phyloP scores from a whole-genome alignment of 2,329 filamentous ascomycete genomes.

The Alternaria sp. region DNA sequence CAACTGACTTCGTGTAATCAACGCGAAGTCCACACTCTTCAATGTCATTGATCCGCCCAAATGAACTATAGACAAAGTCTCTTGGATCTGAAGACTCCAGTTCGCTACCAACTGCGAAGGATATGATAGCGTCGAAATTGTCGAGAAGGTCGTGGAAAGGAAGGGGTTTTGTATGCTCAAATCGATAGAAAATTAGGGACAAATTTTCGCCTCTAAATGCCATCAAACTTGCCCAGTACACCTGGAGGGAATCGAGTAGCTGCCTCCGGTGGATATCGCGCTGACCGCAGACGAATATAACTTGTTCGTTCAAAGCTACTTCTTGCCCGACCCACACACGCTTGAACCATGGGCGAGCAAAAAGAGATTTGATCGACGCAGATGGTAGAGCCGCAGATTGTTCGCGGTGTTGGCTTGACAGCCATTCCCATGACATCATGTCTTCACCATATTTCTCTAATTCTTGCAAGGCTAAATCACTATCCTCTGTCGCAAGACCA shows the following conservation, averaged over 20 bases:
- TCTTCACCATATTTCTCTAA: background rate
- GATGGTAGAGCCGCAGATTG: accelerated
- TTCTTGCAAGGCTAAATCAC: background rate
- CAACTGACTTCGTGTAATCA: background rate
- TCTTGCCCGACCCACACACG: background rate
- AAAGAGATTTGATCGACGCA: background rate
- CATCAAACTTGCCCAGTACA: too few species aligned
- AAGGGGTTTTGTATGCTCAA: background rate
- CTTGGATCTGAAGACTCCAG: background rate
- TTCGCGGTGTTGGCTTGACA: too few species aligned
- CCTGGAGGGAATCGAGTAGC: too few species aligned
- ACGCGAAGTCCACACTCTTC: background rate
- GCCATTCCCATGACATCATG: too few species aligned
- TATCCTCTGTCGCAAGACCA: background rate
- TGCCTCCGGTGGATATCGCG: background rate
- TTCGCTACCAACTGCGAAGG: background rate
- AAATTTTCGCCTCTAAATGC: too few species aligned
- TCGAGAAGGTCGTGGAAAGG: background rate
- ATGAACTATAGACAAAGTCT: background rate
- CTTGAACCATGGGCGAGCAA: background rate
- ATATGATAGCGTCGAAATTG: accelerated
- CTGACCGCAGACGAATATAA: background rate
- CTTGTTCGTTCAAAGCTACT: background rate
- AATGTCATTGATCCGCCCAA: background rate
- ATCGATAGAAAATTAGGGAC: too few species aligned